phyloP scores from a whole-genome alignment of 2,329 filamentous ascomycete genomes.

The Fusarium buharicum region DNA sequence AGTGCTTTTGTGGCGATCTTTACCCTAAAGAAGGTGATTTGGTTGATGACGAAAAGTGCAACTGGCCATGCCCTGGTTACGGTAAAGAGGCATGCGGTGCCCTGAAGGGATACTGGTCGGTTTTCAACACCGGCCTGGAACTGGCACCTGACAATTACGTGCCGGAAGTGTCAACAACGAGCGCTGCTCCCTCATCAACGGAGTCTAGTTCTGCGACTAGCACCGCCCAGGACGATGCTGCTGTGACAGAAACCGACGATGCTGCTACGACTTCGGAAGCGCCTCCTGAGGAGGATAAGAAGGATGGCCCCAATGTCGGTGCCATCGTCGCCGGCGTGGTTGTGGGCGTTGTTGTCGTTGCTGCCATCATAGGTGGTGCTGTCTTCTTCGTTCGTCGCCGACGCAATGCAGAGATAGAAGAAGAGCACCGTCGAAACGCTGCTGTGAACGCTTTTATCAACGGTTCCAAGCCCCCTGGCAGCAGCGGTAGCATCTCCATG shows the following conservation, averaged over 20 bases:
- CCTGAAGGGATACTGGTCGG: conserved; percentile 51
- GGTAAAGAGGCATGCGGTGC: conserved; percentile 68
- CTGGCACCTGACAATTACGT: conserved; percentile 49
- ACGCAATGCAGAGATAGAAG: conserved; percentile 80
- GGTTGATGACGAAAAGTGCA: conserved; percentile 69
- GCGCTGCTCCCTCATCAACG: conserved; percentile 43
- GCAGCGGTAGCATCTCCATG: conserved; percentile 74
- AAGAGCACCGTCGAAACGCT: conserved; percentile 84
- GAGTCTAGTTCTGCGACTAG: conserved; percentile 37
- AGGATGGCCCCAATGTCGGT: conserved; percentile 72
- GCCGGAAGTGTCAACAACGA: conserved; percentile 15
- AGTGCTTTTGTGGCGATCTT: conserved; percentile 78
- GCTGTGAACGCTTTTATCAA: conserved; percentile 81
- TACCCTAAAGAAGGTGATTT: conserved; percentile 69
- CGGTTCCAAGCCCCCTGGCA: conserved; percentile 69
- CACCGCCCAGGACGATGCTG: conserved; percentile 10
- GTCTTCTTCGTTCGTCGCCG: conserved; percentile 81
- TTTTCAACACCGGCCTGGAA: conserved; percentile 63
- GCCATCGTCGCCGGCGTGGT: conserved; percentile 90
- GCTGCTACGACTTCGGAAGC: conserved; percentile 7
- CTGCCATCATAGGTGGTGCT: conserved; percentile 71
- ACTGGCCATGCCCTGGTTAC: conserved; percentile 72
- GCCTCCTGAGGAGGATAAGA: conserved; percentile 1
- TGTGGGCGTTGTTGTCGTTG: conserved; percentile 78
- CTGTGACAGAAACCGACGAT: conserved; percentile 30